Percentiles rank a stretch among this genome's conserved stretches.
Evolutionary conservation across 768 basidiomycete genomes (phyloP).

Genomic region (Kwoniella europaea): DNA sequence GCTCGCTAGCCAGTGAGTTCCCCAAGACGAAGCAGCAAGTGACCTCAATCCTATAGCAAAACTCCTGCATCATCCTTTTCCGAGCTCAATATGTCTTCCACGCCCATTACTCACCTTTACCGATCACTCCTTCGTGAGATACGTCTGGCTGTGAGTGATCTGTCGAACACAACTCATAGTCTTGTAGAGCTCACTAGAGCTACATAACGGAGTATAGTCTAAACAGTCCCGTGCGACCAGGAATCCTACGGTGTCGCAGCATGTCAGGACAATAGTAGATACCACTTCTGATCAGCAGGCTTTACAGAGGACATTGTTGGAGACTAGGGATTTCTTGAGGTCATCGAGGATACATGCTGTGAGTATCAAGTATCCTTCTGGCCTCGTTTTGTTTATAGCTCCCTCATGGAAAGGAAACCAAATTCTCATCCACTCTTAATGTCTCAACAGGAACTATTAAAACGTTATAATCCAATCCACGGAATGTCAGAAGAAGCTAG

Average conservation of each 20-base stretch:
- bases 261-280: slow-evolving; percentile 36
- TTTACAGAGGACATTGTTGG: slow-evolving; percentile 36
- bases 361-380: slow-evolving; percentile 31
- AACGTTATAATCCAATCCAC: slow-evolving; percentile 83
- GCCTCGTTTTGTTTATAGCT: background rate
- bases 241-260: slow-evolving; percentile 28
- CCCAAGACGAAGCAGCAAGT: too few relatives aligned
- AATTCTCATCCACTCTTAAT: background rate
- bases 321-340: slow-evolving; percentile 65
- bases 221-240: slow-evolving; percentile 37
- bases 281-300: slow-evolving; percentile 6
- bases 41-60: too few relatives aligned
- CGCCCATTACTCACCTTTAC: slow-evolving; percentile 24
- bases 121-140: slow-evolving; percentile 27
- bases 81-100: slow-evolving; percentile 15
- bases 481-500: slow-evolving; percentile 80
- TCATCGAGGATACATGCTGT: slow-evolving; percentile 81
- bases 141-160: slow-evolving; percentile 18
- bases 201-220: slow-evolving; percentile 30
- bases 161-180: background rate
- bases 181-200: background rate
- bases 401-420: background rate
- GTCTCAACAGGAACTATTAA: slow-evolving; percentile 68
- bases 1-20: too few relatives aligned
- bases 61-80: background rate